Percentiles rank a stretch among this genome's conserved stretches.
Evolutionary conservation across 257 asterid species (phyloP).

Genomic region (Sherardia arvensis): DNA sequence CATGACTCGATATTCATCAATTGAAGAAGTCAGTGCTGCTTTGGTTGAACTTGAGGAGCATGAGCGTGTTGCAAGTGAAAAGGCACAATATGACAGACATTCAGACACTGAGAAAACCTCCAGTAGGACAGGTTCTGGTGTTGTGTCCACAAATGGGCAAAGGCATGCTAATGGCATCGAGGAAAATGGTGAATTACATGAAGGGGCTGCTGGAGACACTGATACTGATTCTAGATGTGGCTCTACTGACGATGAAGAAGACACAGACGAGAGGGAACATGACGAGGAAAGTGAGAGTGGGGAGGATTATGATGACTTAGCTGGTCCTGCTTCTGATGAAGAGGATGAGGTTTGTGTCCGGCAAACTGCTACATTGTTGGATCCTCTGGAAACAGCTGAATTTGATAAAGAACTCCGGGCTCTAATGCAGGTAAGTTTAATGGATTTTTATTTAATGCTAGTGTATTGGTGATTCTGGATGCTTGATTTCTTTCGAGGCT

Average conservation of each 20-base stretch:
- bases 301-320: slow-evolving; percentile 62
- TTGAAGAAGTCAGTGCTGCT: slow-evolving; percentile 77
- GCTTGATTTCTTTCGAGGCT: not conserved
- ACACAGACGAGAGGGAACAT: slow-evolving; percentile 59
- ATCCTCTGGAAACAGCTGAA: slow-evolving; percentile 86
- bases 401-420: slow-evolving; percentile 90
- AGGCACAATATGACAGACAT: slow-evolving; percentile 52
- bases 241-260: slow-evolving; percentile 54
- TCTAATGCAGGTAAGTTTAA: slow-evolving; percentile 71
- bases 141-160: slow-evolving; percentile 47
- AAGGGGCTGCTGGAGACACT: slow-evolving; percentile 45
- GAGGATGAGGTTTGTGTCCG: slow-evolving; percentile 87
- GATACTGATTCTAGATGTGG: slow-evolving; percentile 95
- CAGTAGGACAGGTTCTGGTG: slow-evolving; percentile 43
- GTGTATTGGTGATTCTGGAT: not conserved
- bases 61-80: slow-evolving; percentile 67
- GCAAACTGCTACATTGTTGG: slow-evolving; percentile 73
- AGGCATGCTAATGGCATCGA: slow-evolving; percentile 44
- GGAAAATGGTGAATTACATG: slow-evolving; percentile 66
- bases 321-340: slow-evolving; percentile 74
- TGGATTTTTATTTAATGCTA: not conserved
- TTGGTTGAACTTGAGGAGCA: slow-evolving; percentile 77
- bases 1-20: slow-evolving; percentile 71
- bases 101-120: slow-evolving; percentile 37
- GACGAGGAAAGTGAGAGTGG: slow-evolving; percentile 70